Evolutionary conservation across 108 stramenopile species (phyloP).

Genomic region (Pseudonitzschia multiseries): DNA sequence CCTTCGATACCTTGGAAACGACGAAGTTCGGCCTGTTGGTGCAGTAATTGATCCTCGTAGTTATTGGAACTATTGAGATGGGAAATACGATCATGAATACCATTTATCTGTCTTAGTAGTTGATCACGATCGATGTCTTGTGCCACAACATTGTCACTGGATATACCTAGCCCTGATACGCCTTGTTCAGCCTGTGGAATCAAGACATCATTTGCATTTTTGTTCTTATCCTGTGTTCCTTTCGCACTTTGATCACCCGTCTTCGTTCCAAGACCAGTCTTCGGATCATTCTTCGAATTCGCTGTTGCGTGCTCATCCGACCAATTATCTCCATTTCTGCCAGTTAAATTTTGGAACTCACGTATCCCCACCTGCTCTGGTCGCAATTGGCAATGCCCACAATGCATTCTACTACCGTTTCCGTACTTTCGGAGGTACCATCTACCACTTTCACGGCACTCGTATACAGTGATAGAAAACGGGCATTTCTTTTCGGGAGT

Average conservation of each 20-base stretch:
- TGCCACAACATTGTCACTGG: not conserved
- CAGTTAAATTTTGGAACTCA: slow-evolving; percentile 27
- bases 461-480: slow-evolving; percentile 8
- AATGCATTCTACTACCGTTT: slow-evolving; percentile 10
- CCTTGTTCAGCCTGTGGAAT: not conserved
- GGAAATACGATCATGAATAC: not conserved
- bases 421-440: slow-evolving; percentile 16
- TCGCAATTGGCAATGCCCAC: slow-evolving; percentile 9
- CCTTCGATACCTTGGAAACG: not conserved
- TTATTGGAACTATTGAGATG: not conserved
- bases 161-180: not conserved
- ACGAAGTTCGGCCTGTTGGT: not conserved
- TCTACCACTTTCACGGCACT: slow-evolving; percentile 1
- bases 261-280: not conserved
- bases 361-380: slow-evolving; percentile 11
- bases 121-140: not conserved
- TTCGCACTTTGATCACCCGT: not conserved
- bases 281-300: not conserved
- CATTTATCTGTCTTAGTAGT: not conserved
- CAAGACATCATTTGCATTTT: not conserved
- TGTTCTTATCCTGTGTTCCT: not conserved
- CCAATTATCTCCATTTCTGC: slow-evolving; percentile 16
- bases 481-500: slow-evolving; percentile 1
- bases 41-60: not conserved
- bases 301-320: not conserved